Evolutionary conservation across 164 flowering plant species (phyloP), one percentile per base, ranked within the genome.

Genomic region (Macadamia integrifolia): DNA sequence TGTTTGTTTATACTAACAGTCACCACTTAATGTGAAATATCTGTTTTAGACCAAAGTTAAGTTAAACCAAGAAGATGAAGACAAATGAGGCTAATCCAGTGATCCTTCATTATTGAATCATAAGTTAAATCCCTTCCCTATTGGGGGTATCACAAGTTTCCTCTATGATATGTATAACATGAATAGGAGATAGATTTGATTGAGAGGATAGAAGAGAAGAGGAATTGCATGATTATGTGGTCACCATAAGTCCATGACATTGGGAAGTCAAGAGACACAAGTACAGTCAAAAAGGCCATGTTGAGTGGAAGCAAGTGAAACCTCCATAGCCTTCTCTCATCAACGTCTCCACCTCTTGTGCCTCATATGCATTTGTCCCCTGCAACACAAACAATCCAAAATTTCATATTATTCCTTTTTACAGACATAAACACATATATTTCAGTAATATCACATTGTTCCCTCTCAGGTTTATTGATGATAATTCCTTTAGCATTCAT

Each of bases 321-420:
- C 79, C 89, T 79, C 84, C 85, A 78, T 79, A 86, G 56, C 77
- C 83, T 69, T 78, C 85, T 73, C 84, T 82, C 60, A 73, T 62
- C 68, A 75, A n/a, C 79, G 68, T 82, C 72, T 80, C 86, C 75
- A 76, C 63, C 61, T 76, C 84, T 65, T 69, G 74, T 68, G 68
- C 78, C 61, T 76, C 84, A 79, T 71, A 78, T 69, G 78, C 78
- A 69, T 67, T 78, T 75, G 81, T 71, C 74, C 75, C 84, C 87
- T 85, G 76, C 78, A 67, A 66, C 35, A 69, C 11, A 61, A 72
- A 75, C 57, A 70, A 75, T 58, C 50, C 50, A 46, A 46, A 46
- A 8, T 8, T 46, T 46, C 7, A 46, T 46, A 46, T 46, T 9
- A 46, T 46, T 46, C 13, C 1, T 46, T 46, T 46, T 8, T 46